These are phyloP conservation scores for Entomophthora muscae DNA, from an alignment of 371 early-diverging fungal species.

Conservation along the genomic window DNA sequence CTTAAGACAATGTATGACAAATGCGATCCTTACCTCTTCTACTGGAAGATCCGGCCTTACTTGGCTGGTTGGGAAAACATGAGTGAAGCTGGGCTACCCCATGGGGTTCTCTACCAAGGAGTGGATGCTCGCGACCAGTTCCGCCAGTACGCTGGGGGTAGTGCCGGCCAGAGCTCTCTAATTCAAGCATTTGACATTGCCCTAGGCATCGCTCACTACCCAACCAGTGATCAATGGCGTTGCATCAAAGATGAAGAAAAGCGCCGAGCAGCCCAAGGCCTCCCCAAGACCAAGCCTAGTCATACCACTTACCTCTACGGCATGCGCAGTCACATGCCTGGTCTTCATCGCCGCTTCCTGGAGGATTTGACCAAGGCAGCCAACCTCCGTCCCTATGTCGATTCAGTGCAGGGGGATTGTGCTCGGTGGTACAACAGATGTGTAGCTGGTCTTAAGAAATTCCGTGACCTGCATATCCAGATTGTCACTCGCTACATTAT, in stretches of 20 bases:
- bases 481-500: slow-evolving; percentile 85
- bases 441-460: slow-evolving; percentile 56
- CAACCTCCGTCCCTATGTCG: slow-evolving; percentile 33
- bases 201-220: slow-evolving; percentile 77
- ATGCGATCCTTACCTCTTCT: slow-evolving; percentile 90
- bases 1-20: slow-evolving; percentile 80
- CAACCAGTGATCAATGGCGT: slow-evolving; percentile 31
- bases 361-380: slow-evolving; percentile 47
- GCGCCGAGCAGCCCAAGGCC: slow-evolving; percentile 14
- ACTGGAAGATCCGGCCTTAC: slow-evolving; percentile 82
- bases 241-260: background rate
- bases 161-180: slow-evolving; percentile 86
- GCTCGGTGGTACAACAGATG: slow-evolving; percentile 54
- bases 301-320: slow-evolving; percentile 35
- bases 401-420: slow-evolving; percentile 15
- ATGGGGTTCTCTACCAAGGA: slow-evolving; percentile 82
- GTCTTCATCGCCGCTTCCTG: slow-evolving; percentile 68
- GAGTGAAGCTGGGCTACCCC: slow-evolving; percentile 63
- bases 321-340: slow-evolving; percentile 90
- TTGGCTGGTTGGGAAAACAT: slow-evolving; percentile 88
- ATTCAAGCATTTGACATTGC: slow-evolving; percentile 85
- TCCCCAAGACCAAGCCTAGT: slow-evolving; percentile 10
- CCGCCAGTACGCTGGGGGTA: slow-evolving; percentile 77
- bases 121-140: slow-evolving; percentile 49
- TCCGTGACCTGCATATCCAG: slow-evolving; percentile 82